Percentiles rank a stretch among this genome's conserved stretches.
phyloP scores from a whole-genome alignment of 768 basidiomycete species.

The Heimioporus sp. region DNA sequence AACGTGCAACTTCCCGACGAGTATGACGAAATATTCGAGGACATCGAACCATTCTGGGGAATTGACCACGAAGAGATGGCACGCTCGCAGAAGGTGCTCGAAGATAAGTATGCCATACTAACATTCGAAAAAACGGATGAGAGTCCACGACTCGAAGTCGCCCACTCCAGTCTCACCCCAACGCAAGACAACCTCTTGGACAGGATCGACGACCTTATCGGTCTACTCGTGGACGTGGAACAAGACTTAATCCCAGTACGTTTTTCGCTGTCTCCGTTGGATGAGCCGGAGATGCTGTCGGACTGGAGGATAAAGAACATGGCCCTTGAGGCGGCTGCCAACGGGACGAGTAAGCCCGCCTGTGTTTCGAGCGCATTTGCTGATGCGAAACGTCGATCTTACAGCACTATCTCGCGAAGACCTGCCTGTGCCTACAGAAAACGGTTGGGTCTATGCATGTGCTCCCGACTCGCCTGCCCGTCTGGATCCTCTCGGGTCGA shows the following conservation, averaged over 20 bases:
- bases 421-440: constrained; percentile 40
- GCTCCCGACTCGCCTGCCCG: constrained; percentile 24
- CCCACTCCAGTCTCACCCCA: no score
- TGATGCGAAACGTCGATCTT: neutral
- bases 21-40: constrained; percentile 43
- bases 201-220: constrained; percentile 19
- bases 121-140: constrained; percentile 24
- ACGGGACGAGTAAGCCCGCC: constrained; percentile 24
- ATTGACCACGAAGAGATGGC: constrained; percentile 32
- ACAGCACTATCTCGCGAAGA: constrained; percentile 28
- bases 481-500: constrained; percentile 30
- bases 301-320: constrained; percentile 22
- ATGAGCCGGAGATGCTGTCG: constrained; percentile 28
- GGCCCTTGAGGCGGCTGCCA: constrained; percentile 26
- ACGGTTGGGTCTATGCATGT: constrained; percentile 22
- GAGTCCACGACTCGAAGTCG: constrained; percentile 10
- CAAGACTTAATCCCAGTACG: constrained; percentile 31
- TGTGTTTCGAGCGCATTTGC: neutral
- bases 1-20: constrained; percentile 43
- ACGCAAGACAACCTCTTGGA: no score
- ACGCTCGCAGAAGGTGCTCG: constrained; percentile 16
- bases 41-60: constrained; percentile 38
- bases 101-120: constrained; percentile 9
- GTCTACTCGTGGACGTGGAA: constrained; percentile 28
- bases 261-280: constrained; percentile 28